These are phyloP conservation scores for Coemansia biformis DNA, from an alignment of 192 early-diverging fungal species.

Conservation along the genomic window DNA sequence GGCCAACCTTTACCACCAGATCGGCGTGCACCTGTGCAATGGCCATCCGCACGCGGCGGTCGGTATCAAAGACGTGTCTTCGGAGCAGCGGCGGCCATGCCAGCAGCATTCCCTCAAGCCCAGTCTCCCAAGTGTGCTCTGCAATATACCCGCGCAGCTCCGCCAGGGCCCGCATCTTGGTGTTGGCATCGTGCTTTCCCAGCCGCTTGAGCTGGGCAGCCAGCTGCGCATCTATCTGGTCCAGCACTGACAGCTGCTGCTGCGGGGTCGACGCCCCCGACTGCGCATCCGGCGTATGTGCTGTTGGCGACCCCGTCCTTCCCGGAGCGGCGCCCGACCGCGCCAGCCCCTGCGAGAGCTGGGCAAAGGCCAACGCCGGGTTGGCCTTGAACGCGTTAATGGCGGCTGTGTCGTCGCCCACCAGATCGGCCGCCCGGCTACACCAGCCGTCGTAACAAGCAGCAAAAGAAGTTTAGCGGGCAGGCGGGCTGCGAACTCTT, in stretches of 20 bases:
- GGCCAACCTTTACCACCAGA: constrained; percentile 62
- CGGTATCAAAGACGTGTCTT: constrained; percentile 61
- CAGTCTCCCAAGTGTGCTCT: constrained; percentile 51
- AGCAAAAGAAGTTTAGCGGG: no score
- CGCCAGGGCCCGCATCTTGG: constrained; percentile 80
- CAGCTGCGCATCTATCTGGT: constrained; percentile 55
- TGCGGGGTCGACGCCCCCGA: constrained; percentile 13
- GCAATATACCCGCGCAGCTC: constrained; percentile 64
- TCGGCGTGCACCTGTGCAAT: constrained; percentile 63
- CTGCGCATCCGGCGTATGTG: background rate
- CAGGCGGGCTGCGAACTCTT: no score
- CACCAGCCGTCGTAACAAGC: no score
- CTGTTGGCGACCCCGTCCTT: background rate
- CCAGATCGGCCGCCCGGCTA: constrained; percentile 43
- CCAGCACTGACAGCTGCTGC: constrained; percentile 22
- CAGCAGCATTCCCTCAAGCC: constrained; percentile 36
- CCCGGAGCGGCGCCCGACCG: background rate
- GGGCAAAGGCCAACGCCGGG: constrained; percentile 61
- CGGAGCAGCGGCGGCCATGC: constrained; percentile 37
- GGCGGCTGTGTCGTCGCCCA: constrained; percentile 32
- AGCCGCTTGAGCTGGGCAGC: constrained; percentile 78
- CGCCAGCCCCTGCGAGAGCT: constrained; percentile 51
- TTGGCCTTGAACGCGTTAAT: constrained; percentile 50
- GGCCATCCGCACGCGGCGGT: constrained; percentile 74
- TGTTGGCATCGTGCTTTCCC: constrained; percentile 80